Evolutionary conservation across 208 protist genomes (phyloP).

Genomic region (Leishmania braziliensis): DNA sequence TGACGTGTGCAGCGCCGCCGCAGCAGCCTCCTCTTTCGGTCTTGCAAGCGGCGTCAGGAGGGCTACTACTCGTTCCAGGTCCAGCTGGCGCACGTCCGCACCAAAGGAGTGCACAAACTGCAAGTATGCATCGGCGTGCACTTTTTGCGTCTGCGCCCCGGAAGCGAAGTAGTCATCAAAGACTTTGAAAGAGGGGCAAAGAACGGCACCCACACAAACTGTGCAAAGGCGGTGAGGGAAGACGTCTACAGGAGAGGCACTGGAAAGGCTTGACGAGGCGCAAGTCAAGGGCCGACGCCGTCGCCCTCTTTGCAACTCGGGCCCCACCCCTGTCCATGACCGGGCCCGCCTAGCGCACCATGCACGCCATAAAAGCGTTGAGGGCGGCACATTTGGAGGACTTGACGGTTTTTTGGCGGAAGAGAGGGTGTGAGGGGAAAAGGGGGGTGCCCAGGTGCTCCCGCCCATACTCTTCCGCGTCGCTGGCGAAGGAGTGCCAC

Average conservation of each 20-base stretch:
- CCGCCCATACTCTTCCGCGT: background rate
- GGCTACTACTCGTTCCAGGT: background rate
- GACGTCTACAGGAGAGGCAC: background rate
- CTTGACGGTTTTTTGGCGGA: background rate
- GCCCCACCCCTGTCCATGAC: background rate
- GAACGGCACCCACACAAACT: background rate
- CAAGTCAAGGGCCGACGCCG: background rate
- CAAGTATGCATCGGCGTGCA: slow-evolving; percentile 22
- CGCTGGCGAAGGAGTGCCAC: background rate
- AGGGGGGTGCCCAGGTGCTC: background rate
- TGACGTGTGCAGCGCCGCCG: no score
- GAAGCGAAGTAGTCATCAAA: slow-evolving; percentile 10
- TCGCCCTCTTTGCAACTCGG: background rate
- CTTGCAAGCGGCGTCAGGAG: slow-evolving; percentile 10
- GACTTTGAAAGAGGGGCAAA: no score
- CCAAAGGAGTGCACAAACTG: slow-evolving; percentile 21
- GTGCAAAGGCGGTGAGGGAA: no score
- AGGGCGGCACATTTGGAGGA: background rate
- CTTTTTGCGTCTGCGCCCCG: background rate
- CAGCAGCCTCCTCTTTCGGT: background rate
- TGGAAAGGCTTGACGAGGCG: background rate
- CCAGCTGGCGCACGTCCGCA: background rate
- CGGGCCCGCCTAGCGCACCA: background rate
- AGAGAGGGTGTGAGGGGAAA: background rate
- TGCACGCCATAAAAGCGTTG: background rate